phyloP scores from a whole-genome alignment of 2,329 filamentous ascomycete species.

The Exophiala bonariae region DNA sequence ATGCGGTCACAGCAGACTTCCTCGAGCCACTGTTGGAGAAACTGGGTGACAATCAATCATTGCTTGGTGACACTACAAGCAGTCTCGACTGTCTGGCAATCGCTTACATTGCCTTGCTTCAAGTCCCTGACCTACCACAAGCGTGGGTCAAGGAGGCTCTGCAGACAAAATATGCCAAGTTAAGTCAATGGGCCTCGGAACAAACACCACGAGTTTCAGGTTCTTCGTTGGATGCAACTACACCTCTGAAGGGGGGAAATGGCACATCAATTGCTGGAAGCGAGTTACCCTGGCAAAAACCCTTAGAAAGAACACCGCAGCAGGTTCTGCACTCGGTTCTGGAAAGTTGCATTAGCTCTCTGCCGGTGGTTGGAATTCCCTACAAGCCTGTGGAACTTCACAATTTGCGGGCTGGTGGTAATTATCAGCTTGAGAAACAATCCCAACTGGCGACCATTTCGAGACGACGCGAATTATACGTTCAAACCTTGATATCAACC shows the following conservation, averaged over 20 bases:
- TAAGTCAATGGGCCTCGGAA: conserved; percentile 47
- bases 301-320: conserved; percentile 5
- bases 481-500: conserved; percentile 15
- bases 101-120: conserved; percentile 76
- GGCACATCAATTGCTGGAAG: background rate
- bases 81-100: conserved; percentile 77
- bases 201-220: conserved; percentile 42
- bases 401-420: background rate
- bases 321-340: conserved; percentile 13
- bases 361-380: conserved; percentile 13
- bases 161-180: conserved; percentile 46
- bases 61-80: conserved; percentile 54
- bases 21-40: conserved; percentile 70
- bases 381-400: conserved; percentile 15
- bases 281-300: conserved; percentile 25
- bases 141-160: conserved; percentile 63
- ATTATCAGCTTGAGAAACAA: conserved; percentile 15
- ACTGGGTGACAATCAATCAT: conserved; percentile 55
- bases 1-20: conserved; percentile 69
- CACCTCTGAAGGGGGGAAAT: conserved; percentile 3
- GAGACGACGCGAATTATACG: conserved; percentile 15
- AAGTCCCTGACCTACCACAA: conserved; percentile 61
- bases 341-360: conserved; percentile 14
- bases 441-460: conserved; percentile 16
- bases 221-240: conserved; percentile 20